Percentiles rank a stretch among this genome's conserved stretches.
Conservation (phyloP, 1,139 yeast species). For the Arxiozyma slooffiae region DNA sequence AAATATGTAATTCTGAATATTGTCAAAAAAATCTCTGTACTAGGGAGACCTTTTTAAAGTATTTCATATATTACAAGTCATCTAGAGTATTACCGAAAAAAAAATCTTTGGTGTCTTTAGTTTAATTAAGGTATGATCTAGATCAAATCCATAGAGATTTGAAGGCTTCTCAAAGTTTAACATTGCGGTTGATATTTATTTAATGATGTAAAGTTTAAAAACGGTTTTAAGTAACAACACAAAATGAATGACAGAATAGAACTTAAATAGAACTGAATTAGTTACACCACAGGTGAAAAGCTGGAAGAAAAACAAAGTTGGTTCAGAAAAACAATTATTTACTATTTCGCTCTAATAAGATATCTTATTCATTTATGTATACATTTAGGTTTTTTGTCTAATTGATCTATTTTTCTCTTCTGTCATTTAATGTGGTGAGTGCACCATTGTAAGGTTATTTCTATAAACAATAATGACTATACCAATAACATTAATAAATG, state of each 20-base stretch:
- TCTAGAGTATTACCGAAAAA: slow-evolving; percentile 20
- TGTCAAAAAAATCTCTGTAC: slow-evolving; percentile 18
- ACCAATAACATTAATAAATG: no score
- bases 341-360: not conserved
- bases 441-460: no score
- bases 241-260: not conserved
- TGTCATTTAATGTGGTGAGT: not conserved
- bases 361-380: not conserved
- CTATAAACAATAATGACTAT: no score
- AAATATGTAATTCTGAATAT: slow-evolving; percentile 23
- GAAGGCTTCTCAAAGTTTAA: not conserved
- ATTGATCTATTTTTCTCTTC: not conserved
- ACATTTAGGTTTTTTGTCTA: no score
- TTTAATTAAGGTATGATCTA: slow-evolving; percentile 28
- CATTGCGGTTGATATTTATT: slow-evolving; percentile 17
- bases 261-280: not conserved
- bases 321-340: no score
- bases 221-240: slow-evolving; percentile 24
- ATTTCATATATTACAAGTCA: slow-evolving; percentile 28
- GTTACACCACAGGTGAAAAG: not conserved
- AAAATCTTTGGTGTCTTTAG: slow-evolving; percentile 20
- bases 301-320: not conserved
- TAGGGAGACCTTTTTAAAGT: slow-evolving; percentile 9
- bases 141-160: slow-evolving; percentile 25
- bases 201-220: slow-evolving; percentile 23